These are phyloP conservation scores for Corchorus olitorius DNA, from an alignment of 345 rosid species.

Conservation along the genomic window DNA sequence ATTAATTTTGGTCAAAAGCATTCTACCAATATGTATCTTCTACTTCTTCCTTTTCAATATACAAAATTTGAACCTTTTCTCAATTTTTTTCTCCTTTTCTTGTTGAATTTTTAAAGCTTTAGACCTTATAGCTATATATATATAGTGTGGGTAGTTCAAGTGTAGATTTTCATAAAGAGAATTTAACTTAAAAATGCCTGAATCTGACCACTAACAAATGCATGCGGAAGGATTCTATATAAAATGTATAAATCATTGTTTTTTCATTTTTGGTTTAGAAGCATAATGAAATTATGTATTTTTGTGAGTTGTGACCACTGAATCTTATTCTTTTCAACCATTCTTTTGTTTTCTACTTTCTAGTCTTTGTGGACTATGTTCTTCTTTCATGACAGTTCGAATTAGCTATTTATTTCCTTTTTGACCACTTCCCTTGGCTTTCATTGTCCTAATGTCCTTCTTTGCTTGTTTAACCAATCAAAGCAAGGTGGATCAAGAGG, in stretches of 20 bases:
- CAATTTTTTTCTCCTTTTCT: background rate
- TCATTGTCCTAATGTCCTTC: background rate
- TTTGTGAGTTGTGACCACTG: background rate
- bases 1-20: background rate
- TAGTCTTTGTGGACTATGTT: slow-evolving; percentile 5
- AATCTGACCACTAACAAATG: background rate
- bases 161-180: background rate
- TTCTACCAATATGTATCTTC: background rate
- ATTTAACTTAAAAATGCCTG: background rate
- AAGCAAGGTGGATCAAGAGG: background rate
- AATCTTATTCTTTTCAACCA: slow-evolving; percentile 5
- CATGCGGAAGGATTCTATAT: background rate
- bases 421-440: slow-evolving; percentile 3
- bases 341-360: background rate
- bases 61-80: background rate
- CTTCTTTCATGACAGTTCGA: background rate
- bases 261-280: background rate
- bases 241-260: no score
- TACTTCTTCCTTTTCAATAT: background rate
- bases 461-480: background rate
- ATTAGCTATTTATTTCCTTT: background rate
- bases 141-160: background rate
- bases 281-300: background rate
- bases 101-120: background rate
- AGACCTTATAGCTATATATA: no score